Conservation (phyloP, 768 basidiomycete species). For the Lactarius hengduanensis region DNA sequence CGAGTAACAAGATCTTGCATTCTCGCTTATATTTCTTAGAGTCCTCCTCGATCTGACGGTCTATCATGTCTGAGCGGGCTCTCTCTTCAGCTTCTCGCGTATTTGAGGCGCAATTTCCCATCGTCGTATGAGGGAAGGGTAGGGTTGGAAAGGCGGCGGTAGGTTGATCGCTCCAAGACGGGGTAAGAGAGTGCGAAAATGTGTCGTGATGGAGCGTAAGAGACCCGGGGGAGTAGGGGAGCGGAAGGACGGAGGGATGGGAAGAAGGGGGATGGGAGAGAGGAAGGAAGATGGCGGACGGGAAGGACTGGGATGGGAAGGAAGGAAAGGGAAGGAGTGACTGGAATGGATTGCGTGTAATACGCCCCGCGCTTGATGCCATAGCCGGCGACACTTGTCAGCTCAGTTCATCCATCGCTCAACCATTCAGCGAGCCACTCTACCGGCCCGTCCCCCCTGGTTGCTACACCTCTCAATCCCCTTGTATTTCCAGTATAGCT, state of each 20-base stretch:
- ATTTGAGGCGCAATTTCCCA: slow-evolving; percentile 70
- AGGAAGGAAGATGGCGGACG: not conserved
- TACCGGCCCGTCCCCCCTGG: not conserved
- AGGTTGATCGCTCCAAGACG: not conserved
- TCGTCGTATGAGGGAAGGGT: slow-evolving; percentile 30
- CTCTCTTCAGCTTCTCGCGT: slow-evolving; percentile 54
- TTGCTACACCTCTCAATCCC: not conserved
- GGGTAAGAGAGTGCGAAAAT: not conserved
- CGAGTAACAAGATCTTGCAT: slow-evolving; percentile 91
- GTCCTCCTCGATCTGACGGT: slow-evolving; percentile 85
- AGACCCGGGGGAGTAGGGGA: not conserved
- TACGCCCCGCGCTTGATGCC: not conserved
- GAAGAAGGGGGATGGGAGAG: not conserved
- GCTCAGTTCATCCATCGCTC: not conserved
- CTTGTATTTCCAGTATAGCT: not conserved
- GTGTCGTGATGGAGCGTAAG: not conserved
- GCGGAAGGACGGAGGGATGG: not conserved
- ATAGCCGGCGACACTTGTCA: not conserved
- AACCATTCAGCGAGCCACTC: not conserved
- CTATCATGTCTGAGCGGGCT: slow-evolving; percentile 70
- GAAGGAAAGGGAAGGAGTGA: not conserved
- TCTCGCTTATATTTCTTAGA: slow-evolving; percentile 76
- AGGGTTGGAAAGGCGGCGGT: not conserved
- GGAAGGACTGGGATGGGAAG: not conserved
- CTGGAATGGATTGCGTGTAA: not conserved